Evolutionary conservation across 2,329 filamentous ascomycete genomes (phyloP).

Genomic region (Cladosporium halotolerans): DNA sequence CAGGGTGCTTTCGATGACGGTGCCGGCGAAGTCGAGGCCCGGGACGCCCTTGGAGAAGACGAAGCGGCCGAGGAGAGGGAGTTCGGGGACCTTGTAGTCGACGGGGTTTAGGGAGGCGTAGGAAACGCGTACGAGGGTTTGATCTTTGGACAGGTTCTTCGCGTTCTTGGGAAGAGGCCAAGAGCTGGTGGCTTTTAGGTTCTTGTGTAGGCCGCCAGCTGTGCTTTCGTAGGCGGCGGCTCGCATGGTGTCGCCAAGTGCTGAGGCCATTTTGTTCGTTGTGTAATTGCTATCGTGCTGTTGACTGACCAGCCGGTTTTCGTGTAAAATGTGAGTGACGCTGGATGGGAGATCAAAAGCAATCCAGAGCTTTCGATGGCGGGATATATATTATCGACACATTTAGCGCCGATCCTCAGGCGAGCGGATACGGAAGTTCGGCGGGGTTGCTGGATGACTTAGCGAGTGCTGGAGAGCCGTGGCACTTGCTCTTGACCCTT

Average conservation of each 20-base stretch:
- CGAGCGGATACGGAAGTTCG: too few species aligned
- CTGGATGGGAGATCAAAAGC: background rate
- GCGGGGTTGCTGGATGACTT: background rate
- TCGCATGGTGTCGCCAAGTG: slow-evolving; percentile 24
- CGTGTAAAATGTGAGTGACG: background rate
- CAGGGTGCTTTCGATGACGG: slow-evolving; percentile 32
- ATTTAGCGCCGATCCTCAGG: too few species aligned
- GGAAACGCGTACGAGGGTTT: slow-evolving; percentile 39
- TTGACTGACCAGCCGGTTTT: background rate
- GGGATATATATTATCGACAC: background rate
- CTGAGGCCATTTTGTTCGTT: slow-evolving; percentile 13
- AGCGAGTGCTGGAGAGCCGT: background rate
- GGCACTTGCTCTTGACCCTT: background rate
- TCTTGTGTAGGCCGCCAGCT: slow-evolving; percentile 29
- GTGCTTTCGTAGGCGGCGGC: slow-evolving; percentile 24
- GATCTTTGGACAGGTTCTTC: slow-evolving; percentile 17
- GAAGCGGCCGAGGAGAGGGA: slow-evolving; percentile 35
- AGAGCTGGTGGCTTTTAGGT: slow-evolving; percentile 26
- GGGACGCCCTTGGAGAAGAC: slow-evolving; percentile 34
- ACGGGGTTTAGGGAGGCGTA: slow-evolving; percentile 42
- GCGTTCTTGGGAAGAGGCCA: slow-evolving; percentile 21
- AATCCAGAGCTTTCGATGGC: background rate
- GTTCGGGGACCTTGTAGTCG: slow-evolving; percentile 42
- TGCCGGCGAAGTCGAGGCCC: slow-evolving; percentile 48
- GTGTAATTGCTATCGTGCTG: background rate